These are phyloP conservation scores for Pogostemon cablin DNA, from an alignment of 257 asterid genomes.

Conservation along the genomic window DNA sequence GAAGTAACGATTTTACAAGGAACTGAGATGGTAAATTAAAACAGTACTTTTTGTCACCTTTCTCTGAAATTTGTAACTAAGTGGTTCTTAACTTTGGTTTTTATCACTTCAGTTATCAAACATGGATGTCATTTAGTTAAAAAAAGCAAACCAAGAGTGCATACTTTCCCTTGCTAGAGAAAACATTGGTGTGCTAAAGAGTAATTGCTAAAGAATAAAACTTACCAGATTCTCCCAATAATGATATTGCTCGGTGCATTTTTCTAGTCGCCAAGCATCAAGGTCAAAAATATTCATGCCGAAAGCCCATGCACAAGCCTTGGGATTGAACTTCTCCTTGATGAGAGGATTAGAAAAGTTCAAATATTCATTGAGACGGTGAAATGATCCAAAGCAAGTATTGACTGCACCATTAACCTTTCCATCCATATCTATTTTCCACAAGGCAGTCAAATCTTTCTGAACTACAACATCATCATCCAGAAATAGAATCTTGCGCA, in stretches of 20 bases:
- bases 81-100: neutral
- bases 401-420: constrained; percentile 90
- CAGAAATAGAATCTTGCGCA: constrained; percentile 77
- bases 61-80: neutral
- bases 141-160: neutral
- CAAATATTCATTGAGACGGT: constrained; percentile 72
- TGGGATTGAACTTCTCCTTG: constrained; percentile 75
- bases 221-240: constrained; percentile 90
- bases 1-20: neutral
- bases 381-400: constrained; percentile 93
- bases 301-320: constrained; percentile 97
- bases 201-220: constrained; percentile 14
- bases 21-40: neutral
- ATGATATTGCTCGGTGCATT: constrained; percentile 78
- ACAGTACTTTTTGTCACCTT: no score
- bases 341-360: constrained; percentile 87
- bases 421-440: constrained; percentile 88
- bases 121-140: neutral
- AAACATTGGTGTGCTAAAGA: neutral
- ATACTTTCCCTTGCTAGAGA: neutral
- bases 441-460: constrained; percentile 87
- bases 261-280: constrained; percentile 86
- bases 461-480: constrained; percentile 97
- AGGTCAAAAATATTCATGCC: constrained; percentile 96
- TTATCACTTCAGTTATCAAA: neutral